Percentiles rank a stretch among this genome's conserved stretches.
phyloP scores from a whole-genome alignment of 2,329 filamentous ascomycete species.

The Penicillium sp. region DNA sequence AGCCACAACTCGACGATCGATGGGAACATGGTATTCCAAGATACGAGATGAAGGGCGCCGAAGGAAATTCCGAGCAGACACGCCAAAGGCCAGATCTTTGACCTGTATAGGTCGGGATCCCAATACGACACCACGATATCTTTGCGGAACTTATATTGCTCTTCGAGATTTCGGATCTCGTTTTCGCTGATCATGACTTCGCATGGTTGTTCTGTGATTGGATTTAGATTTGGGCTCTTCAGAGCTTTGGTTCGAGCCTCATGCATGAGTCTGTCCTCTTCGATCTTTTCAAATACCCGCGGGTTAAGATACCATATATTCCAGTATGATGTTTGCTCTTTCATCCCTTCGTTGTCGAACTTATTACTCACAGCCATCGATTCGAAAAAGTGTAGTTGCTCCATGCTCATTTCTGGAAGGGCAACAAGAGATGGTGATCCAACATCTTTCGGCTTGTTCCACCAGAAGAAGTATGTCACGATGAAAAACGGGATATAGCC shows the following conservation, averaged over 20 bases:
- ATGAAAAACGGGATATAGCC: background rate
- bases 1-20: background rate
- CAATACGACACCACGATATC: background rate
- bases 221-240: background rate
- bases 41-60: background rate
- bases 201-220: background rate
- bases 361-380: background rate
- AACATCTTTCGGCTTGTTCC: background rate
- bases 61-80: background rate
- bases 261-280: background rate
- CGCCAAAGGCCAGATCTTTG: background rate
- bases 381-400: background rate
- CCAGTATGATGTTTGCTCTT: background rate
- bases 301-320: background rate
- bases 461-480: background rate
- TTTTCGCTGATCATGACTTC: background rate
- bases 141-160: background rate
- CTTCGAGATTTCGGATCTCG: background rate
- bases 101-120: background rate
- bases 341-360: background rate
- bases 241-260: background rate
- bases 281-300: background rate
- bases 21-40: background rate
- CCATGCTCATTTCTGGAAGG: background rate
- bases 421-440: background rate